These are phyloP conservation scores for Wickerhamomyces sp. DNA, from an alignment of 1,139 yeast genomes.

Conservation along the genomic window DNA sequence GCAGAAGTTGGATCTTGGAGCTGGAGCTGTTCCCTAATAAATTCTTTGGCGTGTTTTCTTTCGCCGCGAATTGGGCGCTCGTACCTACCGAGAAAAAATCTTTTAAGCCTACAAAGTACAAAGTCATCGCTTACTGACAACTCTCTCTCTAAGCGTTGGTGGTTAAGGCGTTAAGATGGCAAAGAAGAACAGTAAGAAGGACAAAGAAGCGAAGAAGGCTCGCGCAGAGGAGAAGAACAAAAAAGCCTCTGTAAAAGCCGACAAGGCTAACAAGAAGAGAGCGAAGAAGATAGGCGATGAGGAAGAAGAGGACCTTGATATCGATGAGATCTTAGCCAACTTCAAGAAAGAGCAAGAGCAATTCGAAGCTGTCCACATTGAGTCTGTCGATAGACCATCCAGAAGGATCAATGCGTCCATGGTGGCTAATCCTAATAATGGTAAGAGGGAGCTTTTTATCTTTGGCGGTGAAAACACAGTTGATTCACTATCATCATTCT, in stretches of 20 bases:
- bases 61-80: no score
- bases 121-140: no score
- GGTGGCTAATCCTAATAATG: slow-evolving; percentile 72
- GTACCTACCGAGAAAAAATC: no score
- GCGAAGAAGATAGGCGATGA: slow-evolving; percentile 69
- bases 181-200: slow-evolving; percentile 70
- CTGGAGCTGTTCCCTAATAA: no score
- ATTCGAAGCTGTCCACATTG: slow-evolving; percentile 66
- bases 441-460: slow-evolving; percentile 68
- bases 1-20: no score
- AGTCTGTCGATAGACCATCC: slow-evolving; percentile 53
- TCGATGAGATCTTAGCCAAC: slow-evolving; percentile 77
- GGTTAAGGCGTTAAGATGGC: slow-evolving; percentile 56
- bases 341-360: slow-evolving; percentile 76
- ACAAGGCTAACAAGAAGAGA: slow-evolving; percentile 63
- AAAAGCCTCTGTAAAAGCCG: slow-evolving; percentile 72
- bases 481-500: slow-evolving; percentile 56
- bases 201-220: slow-evolving; percentile 89
- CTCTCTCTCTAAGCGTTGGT: no score
- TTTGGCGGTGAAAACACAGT: slow-evolving; percentile 82
- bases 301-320: slow-evolving; percentile 79
- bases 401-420: slow-evolving; percentile 70
- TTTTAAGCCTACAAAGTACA: no score
- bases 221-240: slow-evolving; percentile 79
- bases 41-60: no score